These are phyloP conservation scores for Chlamydomonas sp. DNA, from an alignment of 139 green algal species.

Conservation along the genomic window DNA sequence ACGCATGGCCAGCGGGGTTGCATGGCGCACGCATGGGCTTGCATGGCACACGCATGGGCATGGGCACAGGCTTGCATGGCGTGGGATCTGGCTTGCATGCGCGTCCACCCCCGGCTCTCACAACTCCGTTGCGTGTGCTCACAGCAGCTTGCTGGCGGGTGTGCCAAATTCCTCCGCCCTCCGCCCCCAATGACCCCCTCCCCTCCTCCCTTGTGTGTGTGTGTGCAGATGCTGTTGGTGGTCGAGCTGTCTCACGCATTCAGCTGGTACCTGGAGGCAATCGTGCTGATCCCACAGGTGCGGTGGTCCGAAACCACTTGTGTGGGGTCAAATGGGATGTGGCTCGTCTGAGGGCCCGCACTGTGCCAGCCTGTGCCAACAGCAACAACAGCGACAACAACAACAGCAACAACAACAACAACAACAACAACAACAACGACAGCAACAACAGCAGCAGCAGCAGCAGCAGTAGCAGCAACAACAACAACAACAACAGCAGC, in stretches of 20 bases:
- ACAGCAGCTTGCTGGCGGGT: no score
- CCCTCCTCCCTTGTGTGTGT: not conserved
- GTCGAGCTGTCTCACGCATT: constrained; percentile 29
- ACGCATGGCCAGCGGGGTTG: not conserved
- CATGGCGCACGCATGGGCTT: not conserved
- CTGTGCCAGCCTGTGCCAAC: no score
- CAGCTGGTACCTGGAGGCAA: constrained; percentile 22
- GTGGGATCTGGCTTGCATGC: not conserved
- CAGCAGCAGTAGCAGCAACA: no score
- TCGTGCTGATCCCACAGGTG: constrained; percentile 23
- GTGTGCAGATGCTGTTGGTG: constrained; percentile 20
- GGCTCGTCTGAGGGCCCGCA: no score
- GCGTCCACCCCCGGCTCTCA: no score
- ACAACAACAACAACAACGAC: no score
- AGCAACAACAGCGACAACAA: no score
- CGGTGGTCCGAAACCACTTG: no score
- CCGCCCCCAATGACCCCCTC: not conserved
- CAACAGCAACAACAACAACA: no score
- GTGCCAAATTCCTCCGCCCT: not conserved
- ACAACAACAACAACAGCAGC: no score
- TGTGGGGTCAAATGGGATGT: no score
- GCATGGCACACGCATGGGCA: not conserved
- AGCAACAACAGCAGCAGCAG: no score
- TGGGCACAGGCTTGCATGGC: not conserved
- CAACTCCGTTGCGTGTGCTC: not conserved